Evolutionary conservation across 208 protist genomes (phyloP).

Genomic region (Leishmania tarentolae): DNA sequence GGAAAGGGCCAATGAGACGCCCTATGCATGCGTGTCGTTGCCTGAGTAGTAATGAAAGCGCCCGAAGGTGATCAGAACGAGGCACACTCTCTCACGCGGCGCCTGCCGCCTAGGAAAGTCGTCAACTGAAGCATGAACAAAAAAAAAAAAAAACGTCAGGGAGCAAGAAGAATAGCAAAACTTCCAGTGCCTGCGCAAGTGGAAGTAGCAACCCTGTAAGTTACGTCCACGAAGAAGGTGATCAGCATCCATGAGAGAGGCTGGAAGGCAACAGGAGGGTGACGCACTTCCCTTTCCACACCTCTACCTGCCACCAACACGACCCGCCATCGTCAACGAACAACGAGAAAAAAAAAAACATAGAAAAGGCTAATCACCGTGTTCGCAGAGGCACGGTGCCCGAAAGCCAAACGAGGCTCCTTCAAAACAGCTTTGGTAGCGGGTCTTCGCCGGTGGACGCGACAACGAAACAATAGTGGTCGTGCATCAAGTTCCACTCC

Average conservation of each 20-base stretch:
- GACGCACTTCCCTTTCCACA: neutral
- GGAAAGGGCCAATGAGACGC: neutral
- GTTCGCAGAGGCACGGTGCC: neutral
- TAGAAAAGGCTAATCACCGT: neutral
- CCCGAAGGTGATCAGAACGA: neutral
- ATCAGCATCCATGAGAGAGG: neutral
- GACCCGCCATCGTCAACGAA: neutral
- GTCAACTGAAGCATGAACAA: neutral
- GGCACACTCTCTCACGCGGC: too few species aligned
- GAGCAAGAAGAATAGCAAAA: too few species aligned
- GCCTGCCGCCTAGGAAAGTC: neutral
- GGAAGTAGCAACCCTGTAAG: too few species aligned
- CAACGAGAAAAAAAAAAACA: too few species aligned
- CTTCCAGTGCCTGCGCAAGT: neutral
- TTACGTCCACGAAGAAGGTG: neutral
- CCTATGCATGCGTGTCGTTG: neutral
- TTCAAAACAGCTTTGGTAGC: conserved; percentile 52
- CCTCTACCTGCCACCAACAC: neutral
- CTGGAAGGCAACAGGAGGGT: neutral
- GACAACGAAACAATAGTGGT: conserved; percentile 92
- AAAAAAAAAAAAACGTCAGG: neutral
- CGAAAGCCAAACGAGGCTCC: neutral
- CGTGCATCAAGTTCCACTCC: conserved; percentile 92
- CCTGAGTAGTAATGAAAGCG: neutral
- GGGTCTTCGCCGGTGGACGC: conserved; percentile 50